Conservation (phyloP, 306 rosid species). For the Quercus wislizeni region DNA sequence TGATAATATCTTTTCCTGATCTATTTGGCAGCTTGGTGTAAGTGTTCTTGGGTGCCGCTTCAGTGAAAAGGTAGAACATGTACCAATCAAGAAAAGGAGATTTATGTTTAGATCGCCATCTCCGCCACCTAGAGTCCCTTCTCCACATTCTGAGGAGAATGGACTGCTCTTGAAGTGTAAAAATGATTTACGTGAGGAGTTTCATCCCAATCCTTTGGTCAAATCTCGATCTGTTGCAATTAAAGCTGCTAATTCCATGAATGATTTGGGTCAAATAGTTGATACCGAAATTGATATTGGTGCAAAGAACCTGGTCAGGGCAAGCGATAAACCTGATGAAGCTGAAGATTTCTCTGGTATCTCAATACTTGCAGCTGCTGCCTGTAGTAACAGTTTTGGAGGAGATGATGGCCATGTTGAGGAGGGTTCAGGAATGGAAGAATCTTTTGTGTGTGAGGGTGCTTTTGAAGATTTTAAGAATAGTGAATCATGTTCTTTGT, state of each 20-base stretch:
- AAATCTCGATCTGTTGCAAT: neutral
- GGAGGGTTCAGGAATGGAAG: neutral
- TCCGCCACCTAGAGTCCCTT: neutral
- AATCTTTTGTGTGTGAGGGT: neutral
- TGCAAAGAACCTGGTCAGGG: constrained; percentile 1
- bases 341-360: neutral
- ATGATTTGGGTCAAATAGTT: neutral
- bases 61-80: constrained; percentile 3
- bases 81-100: constrained; percentile 1
- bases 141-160: neutral
- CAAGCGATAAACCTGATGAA: neutral
- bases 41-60: constrained; percentile 9
- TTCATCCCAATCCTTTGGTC: neutral
- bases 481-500: neutral
- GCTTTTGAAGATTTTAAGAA: neutral
- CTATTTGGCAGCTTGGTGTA: neutral
- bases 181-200: neutral
- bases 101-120: constrained; percentile 1
- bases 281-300: neutral
- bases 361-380: constrained; percentile 3
- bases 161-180: neutral
- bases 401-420: constrained; percentile 1
- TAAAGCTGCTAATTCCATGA: neutral
- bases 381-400: neutral
- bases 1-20: neutral